Percentiles rank a stretch among this genome's conserved stretches.
Conservation (phyloP, 2,329 filamentous ascomycete genomes). For the Dissoconium aciculare region DNA sequence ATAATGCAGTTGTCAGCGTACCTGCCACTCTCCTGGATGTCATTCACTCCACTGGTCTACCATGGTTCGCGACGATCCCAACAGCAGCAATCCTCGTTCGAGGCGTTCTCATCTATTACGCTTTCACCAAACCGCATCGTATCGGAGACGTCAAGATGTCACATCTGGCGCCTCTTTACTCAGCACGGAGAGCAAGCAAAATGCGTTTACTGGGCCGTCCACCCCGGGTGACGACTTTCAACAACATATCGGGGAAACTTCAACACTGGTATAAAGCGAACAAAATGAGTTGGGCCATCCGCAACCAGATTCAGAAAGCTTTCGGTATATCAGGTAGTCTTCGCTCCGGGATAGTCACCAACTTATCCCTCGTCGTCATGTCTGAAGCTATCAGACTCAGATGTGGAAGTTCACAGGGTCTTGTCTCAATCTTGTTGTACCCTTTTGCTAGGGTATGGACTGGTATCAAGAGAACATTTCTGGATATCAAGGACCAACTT, state of each 20-base stretch:
- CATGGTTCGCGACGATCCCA: constrained; percentile 21
- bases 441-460: constrained; percentile 6
- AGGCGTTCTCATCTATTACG: constrained; percentile 16
- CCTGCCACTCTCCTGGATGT: constrained; percentile 14
- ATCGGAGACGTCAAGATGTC: constrained; percentile 9
- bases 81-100: constrained; percentile 18
- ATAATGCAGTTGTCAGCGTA: constrained; percentile 4
- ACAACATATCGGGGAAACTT: neutral
- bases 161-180: constrained; percentile 13
- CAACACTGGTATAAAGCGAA: neutral
- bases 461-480: constrained; percentile 1
- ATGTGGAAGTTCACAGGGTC: constrained; percentile 15
- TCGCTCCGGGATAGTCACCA: constrained; percentile 5
- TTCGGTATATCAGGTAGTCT: too few species aligned
- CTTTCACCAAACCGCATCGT: constrained; percentile 11
- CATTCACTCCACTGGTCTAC: constrained; percentile 16
- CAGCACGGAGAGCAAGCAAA: neutral
- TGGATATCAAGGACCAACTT: neutral
- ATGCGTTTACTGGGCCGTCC: too few species aligned
- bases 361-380: constrained; percentile 15
- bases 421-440: constrained; percentile 13
- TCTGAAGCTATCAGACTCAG: constrained; percentile 18
- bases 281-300: neutral
- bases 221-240: neutral
- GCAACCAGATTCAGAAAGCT: neutral